These are phyloP conservation scores for Arthrobotrys entomopaga DNA, from an alignment of 2,329 filamentous ascomycete species.

Conservation along the genomic window DNA sequence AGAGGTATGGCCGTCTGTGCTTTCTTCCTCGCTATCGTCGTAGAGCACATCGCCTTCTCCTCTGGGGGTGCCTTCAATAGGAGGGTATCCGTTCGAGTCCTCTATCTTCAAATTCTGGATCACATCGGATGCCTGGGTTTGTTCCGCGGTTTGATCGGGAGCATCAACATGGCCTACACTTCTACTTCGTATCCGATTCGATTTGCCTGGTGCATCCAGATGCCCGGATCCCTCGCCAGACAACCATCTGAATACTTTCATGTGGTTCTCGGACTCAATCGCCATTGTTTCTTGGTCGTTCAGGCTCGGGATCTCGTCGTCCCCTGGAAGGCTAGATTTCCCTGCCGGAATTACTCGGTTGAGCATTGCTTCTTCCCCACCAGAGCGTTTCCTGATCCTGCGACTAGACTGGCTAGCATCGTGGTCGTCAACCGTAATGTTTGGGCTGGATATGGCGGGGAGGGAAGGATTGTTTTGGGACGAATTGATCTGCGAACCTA, in stretches of 20 bases:
- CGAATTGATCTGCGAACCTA: not conserved
- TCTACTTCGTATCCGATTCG: conserved; percentile 35
- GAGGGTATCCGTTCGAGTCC: conserved; percentile 23
- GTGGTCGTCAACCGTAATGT: conserved; percentile 53
- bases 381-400: conserved; percentile 27
- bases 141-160: conserved; percentile 1
- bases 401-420: conserved; percentile 41
- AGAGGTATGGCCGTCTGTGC: conserved; percentile 43
- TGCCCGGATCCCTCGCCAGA: conserved; percentile 50
- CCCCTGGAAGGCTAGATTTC: conserved; percentile 11
- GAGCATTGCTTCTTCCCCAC: conserved; percentile 29
- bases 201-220: conserved; percentile 26
- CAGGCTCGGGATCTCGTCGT: conserved; percentile 50
- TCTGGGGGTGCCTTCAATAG: conserved; percentile 46
- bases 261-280: conserved; percentile 51
- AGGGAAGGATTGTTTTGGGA: conserved; percentile 12
- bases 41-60: conserved; percentile 52
- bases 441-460: conserved; percentile 27
- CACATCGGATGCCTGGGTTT: not conserved
- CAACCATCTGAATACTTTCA: conserved; percentile 51
- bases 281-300: conserved; percentile 44
- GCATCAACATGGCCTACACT: conserved; percentile 36
- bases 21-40: conserved; percentile 51
- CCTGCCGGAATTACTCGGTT: conserved; percentile 45
- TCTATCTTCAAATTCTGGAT: conserved; percentile 26